Conservation (phyloP, 148 eudicot genomes). For the Fagopyrum tataricum region DNA sequence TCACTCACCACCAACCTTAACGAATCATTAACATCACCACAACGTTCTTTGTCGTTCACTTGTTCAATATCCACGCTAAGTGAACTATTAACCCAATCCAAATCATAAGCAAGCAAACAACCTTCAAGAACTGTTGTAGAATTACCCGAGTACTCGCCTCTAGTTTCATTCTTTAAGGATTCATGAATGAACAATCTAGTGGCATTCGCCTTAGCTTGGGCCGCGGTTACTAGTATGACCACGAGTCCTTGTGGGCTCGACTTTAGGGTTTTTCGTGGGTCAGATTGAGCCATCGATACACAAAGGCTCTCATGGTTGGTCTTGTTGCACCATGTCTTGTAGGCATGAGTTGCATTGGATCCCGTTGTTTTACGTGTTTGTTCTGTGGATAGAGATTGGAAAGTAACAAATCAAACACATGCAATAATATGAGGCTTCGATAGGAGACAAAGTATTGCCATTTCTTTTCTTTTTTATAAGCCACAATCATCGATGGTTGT, state of each 20-base stretch:
- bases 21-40: conserved; percentile 1
- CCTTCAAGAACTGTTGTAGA: neutral
- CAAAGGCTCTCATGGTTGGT: conserved; percentile 3
- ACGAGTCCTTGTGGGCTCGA: conserved; percentile 10
- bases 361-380: neutral
- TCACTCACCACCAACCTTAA: neutral
- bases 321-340: conserved; percentile 13
- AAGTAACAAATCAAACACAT: neutral
- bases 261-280: conserved; percentile 5
- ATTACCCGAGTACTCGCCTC: neutral
- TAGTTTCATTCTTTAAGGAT: neutral
- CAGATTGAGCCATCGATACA: neutral
- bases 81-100: neutral
- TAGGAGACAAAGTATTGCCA: neutral
- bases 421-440: neutral
- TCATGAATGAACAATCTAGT: conserved; percentile 1
- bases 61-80: neutral
- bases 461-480: neutral
- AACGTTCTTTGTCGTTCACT: neutral
- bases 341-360: conserved; percentile 5
- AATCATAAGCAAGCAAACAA: conserved; percentile 9
- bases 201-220: conserved; percentile 3
- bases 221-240: conserved; percentile 11
- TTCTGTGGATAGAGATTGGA: neutral
- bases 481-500: neutral